phyloP scores from a whole-genome alignment of 2,329 filamentous ascomycete genomes.

The Coccinonectria pachysandricola region DNA sequence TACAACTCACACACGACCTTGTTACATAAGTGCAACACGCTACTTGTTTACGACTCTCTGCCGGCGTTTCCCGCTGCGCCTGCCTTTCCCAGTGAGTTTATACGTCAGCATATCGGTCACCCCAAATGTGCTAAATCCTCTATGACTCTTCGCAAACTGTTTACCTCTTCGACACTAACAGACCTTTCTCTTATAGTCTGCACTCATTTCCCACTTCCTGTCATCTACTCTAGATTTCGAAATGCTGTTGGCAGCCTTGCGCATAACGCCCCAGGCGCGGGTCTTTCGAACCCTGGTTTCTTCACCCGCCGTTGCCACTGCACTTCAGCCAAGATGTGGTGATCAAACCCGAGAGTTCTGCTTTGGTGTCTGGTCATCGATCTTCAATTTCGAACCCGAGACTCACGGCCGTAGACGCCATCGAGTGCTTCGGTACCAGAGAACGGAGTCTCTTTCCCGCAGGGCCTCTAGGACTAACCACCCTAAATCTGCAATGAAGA shows the following conservation, averaged over 20 bases:
- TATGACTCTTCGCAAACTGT: too few species aligned
- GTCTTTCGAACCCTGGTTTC: constrained; percentile 12
- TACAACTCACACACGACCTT: too few species aligned
- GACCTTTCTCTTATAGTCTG: constrained; percentile 2
- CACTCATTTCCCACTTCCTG: constrained; percentile 1
- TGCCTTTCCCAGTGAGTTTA: constrained; percentile 1
- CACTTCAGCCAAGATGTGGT: constrained; percentile 9
- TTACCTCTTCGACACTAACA: too few species aligned
- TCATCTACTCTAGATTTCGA: constrained; percentile 5
- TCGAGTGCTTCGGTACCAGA: constrained; percentile 33
- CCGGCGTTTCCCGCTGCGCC: not conserved
- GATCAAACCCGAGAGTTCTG: constrained; percentile 33
- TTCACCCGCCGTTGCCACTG: constrained; percentile 5
- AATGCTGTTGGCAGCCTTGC: constrained; percentile 19
- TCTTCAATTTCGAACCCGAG: constrained; percentile 29
- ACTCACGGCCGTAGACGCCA: constrained; percentile 35
- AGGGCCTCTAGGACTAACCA: constrained; percentile 37
- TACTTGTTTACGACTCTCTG: too few species aligned
- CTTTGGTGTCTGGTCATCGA: constrained; percentile 37
- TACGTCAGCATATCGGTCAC: constrained; percentile 6
- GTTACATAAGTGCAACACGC: too few species aligned
- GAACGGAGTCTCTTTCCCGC: constrained; percentile 33
- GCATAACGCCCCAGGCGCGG: constrained; percentile 19
- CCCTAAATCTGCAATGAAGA: constrained; percentile 28
- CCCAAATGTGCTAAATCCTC: constrained; percentile 1